A percentile compares a stretch with the other conserved stretches of the same genome.
These are phyloP conservation scores for Allium cepa DNA, from an alignment of 106 monocot species.

Conservation along the genomic window DNA sequence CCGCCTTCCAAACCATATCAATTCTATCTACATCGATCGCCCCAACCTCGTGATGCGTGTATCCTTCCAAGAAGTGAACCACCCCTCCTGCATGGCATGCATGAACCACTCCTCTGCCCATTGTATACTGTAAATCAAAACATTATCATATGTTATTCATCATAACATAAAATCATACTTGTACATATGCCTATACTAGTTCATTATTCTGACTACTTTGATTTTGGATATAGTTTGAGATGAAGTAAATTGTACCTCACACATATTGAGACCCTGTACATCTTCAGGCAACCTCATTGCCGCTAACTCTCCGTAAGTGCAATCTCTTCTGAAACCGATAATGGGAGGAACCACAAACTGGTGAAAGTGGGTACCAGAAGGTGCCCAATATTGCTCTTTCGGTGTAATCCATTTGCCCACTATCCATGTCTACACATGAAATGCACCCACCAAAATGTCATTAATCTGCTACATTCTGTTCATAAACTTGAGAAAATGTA, in stretches of 20 bases:
- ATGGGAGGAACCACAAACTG: constrained; percentile 96
- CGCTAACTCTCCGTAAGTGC: constrained; percentile 92
- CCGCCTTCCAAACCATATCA: constrained; percentile 80
- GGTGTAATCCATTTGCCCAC: constrained; percentile 87
- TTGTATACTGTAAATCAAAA: constrained; percentile 41
- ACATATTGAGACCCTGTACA: constrained; percentile 66
- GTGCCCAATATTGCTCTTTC: constrained; percentile 80
- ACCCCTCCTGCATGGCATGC: constrained; percentile 92
- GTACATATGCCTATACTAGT: neutral
- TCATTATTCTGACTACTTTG: too few relatives aligned
- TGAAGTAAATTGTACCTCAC: constrained; percentile 52
- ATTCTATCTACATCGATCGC: constrained; percentile 89
- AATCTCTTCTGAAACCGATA: constrained; percentile 72
- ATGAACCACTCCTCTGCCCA: constrained; percentile 77
- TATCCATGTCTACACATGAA: constrained; percentile 64
- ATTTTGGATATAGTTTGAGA: neutral
- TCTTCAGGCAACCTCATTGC: constrained; percentile 83
- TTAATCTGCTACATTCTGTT: neutral
- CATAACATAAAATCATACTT: neutral
- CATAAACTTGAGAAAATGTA: neutral
- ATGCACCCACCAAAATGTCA: neutral
- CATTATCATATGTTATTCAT: neutral
- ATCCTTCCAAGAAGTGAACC: constrained; percentile 80
- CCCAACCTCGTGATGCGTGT: constrained; percentile 90
- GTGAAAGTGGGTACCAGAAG: constrained; percentile 89